Conservation (phyloP, 805 yeast species). For the Komagataella pseudopastoris region DNA sequence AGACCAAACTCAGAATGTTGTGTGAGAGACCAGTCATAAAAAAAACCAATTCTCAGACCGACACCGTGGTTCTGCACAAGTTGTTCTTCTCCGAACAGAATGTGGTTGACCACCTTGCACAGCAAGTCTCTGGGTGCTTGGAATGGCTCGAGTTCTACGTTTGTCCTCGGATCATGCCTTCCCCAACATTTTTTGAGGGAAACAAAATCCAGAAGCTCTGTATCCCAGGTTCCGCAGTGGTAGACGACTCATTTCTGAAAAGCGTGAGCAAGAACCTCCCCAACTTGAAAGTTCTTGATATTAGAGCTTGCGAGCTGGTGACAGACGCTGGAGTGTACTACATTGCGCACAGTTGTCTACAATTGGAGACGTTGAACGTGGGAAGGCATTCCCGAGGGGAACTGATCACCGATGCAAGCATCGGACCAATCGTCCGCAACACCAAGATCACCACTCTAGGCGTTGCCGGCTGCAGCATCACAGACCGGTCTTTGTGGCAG, state of each 20-base stretch:
- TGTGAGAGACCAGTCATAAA: conserved; percentile 1
- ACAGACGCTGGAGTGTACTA: conserved; percentile 64
- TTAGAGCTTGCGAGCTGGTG: conserved; percentile 73
- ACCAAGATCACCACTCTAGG: conserved; percentile 63
- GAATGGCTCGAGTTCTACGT: conserved; percentile 71
- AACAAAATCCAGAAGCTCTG: conserved; percentile 30
- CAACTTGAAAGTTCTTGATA: conserved; percentile 48
- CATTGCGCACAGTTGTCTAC: conserved; percentile 47
- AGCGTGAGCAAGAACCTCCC: conserved; percentile 42
- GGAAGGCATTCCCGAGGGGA: conserved; percentile 68
- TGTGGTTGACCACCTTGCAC: conserved; percentile 35
- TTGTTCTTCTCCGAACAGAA: conserved; percentile 38
- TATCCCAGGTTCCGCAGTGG: conserved; percentile 57
- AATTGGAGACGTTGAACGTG: conserved; percentile 49
- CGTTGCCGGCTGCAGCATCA: conserved; percentile 74
- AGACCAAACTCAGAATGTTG: conserved; percentile 19
- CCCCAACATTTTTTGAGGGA: conserved; percentile 28
- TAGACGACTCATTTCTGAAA: conserved; percentile 47
- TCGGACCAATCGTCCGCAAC: conserved; percentile 40
- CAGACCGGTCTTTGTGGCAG: conserved; percentile 74
- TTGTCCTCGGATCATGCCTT: conserved; percentile 61
- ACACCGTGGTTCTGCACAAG: conserved; percentile 55
- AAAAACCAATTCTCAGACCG: conserved; percentile 8
- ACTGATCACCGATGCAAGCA: conserved; percentile 55
- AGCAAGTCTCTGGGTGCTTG: conserved; percentile 30